A percentile compares a stretch with the other conserved stretches of the same genome.
Evolutionary conservation across 2,329 filamentous ascomycete genomes (phyloP).

Genomic region (Xylariaceae sp.): DNA sequence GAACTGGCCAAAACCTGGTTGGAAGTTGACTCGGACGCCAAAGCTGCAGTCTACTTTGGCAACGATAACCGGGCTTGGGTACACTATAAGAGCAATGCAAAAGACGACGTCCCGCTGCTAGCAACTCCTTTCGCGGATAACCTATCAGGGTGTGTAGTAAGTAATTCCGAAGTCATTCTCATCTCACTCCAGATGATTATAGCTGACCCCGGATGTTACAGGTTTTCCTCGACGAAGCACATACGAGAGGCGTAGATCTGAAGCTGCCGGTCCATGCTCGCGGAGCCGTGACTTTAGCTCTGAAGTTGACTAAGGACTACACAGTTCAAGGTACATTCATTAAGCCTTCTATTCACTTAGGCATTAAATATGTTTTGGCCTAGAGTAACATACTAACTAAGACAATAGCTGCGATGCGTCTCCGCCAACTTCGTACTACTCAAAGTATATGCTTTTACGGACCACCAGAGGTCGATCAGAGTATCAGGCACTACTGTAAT

Average conservation of each 20-base stretch:
- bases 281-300: slow-evolving; percentile 62
- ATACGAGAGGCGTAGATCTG: slow-evolving; percentile 67
- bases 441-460: slow-evolving; percentile 64
- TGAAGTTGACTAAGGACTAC: slow-evolving; percentile 65
- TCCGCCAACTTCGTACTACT: slow-evolving; percentile 62
- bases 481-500: slow-evolving; percentile 57
- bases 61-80: slow-evolving; percentile 53
- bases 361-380: too few relatives aligned
- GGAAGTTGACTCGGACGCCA: slow-evolving; percentile 47
- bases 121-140: slow-evolving; percentile 61
- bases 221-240: slow-evolving; percentile 64
- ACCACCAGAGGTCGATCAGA: slow-evolving; percentile 67
- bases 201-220: slow-evolving; percentile 39
- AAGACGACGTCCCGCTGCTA: slow-evolving; percentile 50
- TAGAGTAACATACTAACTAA: background rate
- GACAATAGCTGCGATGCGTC: slow-evolving; percentile 65
- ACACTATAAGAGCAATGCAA: slow-evolving; percentile 43
- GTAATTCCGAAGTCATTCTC: background rate
- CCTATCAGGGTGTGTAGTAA: slow-evolving; percentile 37
- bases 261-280: slow-evolving; percentile 55
- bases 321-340: slow-evolving; percentile 57
- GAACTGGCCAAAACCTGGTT: slow-evolving; percentile 60
- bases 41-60: slow-evolving; percentile 62
- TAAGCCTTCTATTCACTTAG: too few relatives aligned
- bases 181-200: slow-evolving; percentile 13